A percentile compares a stretch with the other conserved stretches of the same genome.
These are phyloP conservation scores for Oryza coarctata DNA, from an alignment of 176 grass and related monocot species.

Conservation along the genomic window DNA sequence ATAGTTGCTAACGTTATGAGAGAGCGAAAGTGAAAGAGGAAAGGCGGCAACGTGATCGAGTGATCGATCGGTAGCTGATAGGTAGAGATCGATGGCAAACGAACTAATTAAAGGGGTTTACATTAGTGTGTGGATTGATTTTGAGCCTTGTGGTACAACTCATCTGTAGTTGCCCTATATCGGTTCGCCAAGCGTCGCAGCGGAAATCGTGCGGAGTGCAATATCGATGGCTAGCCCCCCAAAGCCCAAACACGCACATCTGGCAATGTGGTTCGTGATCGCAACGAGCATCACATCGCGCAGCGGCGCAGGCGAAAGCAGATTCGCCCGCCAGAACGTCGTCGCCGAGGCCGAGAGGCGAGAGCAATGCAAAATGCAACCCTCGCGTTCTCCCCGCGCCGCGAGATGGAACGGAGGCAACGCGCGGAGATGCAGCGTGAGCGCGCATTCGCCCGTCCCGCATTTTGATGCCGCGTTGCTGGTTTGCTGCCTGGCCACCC, in stretches of 20 bases:
- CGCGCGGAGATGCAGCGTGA: background rate
- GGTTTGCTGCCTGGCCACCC: background rate
- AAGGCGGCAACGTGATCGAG: slow-evolving; percentile 43
- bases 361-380: background rate
- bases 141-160: background rate
- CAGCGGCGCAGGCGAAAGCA: slow-evolving; percentile 36
- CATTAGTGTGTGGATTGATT: background rate
- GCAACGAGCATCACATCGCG: slow-evolving; percentile 33
- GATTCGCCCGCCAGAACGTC: slow-evolving; percentile 36
- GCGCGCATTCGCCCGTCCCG: slow-evolving; percentile 9
- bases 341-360: background rate
- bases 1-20: slow-evolving; percentile 16
- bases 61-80: slow-evolving; percentile 4
- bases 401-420: background rate
- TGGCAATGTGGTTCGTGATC: slow-evolving; percentile 21
- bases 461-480: slow-evolving; percentile 35
- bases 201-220: background rate
- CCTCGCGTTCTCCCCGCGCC: too few species aligned
- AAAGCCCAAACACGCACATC: background rate
- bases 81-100: slow-evolving; percentile 35
- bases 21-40: slow-evolving; percentile 48
- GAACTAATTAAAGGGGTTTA: background rate
- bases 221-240: background rate
- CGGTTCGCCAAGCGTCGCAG: background rate
- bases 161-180: background rate